Evolutionary conservation across 1,284 basidiomycete genomes (phyloP).

Genomic region (Sphaerobolus stellatus): DNA sequence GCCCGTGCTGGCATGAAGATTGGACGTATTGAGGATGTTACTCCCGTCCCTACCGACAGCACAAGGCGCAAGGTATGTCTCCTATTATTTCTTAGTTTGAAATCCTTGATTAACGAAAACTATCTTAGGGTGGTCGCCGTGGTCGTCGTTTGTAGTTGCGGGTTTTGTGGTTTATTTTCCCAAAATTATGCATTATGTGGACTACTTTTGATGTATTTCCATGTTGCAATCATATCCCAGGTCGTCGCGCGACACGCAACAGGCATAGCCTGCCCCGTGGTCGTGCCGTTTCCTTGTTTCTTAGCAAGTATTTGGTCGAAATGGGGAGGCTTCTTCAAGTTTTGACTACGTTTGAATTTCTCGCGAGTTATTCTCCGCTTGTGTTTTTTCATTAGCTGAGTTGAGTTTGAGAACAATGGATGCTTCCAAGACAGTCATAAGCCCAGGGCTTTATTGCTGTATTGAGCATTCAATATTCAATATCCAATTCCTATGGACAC

Average conservation of each 20-base stretch:
- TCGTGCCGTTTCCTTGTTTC: slow-evolving; percentile 42
- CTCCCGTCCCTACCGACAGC: slow-evolving; percentile 95
- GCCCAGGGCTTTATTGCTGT: too few relatives aligned
- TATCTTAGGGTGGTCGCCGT: slow-evolving; percentile 92
- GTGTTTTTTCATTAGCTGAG: too few relatives aligned
- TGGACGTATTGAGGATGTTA: slow-evolving; percentile 96
- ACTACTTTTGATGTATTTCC: slow-evolving; percentile 36
- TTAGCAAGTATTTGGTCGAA: too few relatives aligned
- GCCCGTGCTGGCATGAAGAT: slow-evolving; percentile 99
- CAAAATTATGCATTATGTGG: slow-evolving; percentile 22
- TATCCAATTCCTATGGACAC: too few relatives aligned
- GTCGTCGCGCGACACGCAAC: slow-evolving; percentile 84
- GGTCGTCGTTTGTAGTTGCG: slow-evolving; percentile 89
- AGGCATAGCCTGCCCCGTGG: slow-evolving; percentile 72
- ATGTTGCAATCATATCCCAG: slow-evolving; percentile 40
- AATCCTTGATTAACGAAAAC: slow-evolving; percentile 3
- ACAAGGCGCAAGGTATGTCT: slow-evolving; percentile 87
- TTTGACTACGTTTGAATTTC: too few relatives aligned
- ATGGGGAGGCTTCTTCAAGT: too few relatives aligned
- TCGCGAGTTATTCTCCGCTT: too few relatives aligned
- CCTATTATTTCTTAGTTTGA: not conserved
- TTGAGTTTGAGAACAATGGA: too few relatives aligned
- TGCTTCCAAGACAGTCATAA: too few relatives aligned
- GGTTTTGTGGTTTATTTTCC: slow-evolving; percentile 1
- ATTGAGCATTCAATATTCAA: too few relatives aligned